These are phyloP conservation scores for Lasiosphaeria miniovina DNA, from an alignment of 495 filamentous ascomycete genomes.

Conservation along the genomic window DNA sequence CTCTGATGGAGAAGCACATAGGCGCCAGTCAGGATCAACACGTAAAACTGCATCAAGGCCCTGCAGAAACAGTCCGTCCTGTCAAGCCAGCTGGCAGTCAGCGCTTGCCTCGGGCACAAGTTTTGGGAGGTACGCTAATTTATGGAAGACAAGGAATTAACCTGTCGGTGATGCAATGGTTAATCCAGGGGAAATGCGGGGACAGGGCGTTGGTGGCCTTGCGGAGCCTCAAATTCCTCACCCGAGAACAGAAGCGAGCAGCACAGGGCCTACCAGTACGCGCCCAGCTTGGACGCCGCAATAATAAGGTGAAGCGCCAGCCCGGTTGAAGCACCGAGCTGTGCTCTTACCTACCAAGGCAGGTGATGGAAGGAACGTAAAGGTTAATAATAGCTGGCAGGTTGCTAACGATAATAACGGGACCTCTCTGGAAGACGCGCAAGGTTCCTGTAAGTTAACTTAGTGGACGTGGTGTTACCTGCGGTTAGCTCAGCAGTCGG, in stretches of 20 bases:
- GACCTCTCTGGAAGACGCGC: too few species aligned
- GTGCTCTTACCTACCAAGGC: too few species aligned
- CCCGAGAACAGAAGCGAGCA: conserved; percentile 11
- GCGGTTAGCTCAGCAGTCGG: too few species aligned
- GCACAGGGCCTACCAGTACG: neutral
- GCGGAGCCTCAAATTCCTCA: conserved; percentile 26
- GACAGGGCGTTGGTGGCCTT: conserved; percentile 1
- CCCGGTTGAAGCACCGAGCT: too few species aligned
- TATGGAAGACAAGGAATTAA: neutral
- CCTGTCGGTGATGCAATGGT: neutral
- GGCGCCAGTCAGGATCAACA: conserved; percentile 22
- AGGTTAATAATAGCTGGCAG: too few species aligned
- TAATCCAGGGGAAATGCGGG: neutral
- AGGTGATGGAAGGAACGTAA: too few species aligned
- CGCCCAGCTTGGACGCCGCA: too few species aligned
- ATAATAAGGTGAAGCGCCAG: too few species aligned
- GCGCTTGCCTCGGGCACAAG: neutral
- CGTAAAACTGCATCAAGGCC: conserved; percentile 16
- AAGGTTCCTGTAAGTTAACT: too few species aligned
- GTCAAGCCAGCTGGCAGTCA: conserved; percentile 8
- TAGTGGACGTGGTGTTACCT: too few species aligned
- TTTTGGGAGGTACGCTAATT: too few species aligned
- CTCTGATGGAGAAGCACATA: neutral
- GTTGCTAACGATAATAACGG: too few species aligned
- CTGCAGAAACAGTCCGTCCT: neutral